Evolutionary conservation across 768 basidiomycete genomes (phyloP), one percentile per base, ranked within the genome.

Genomic region (Baorangia bicolor): DNA sequence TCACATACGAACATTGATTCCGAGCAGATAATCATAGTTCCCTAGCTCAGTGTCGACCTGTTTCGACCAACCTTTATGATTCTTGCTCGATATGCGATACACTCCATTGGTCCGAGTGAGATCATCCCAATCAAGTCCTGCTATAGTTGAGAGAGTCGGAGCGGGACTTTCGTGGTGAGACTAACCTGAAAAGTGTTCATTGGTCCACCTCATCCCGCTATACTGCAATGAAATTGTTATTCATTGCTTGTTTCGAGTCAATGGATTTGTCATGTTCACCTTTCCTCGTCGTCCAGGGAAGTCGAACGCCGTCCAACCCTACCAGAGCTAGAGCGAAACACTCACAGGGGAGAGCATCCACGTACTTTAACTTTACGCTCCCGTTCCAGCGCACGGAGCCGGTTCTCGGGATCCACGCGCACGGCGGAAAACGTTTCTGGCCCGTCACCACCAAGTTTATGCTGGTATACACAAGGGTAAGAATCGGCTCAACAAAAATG

Each of bases 301-400:
- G 58, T 90, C 84, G 68, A 90, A 98, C 0, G 78, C 83, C n/a
- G 92, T 92, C 90, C 91, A 92, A 1, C 81, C 88, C 91, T 92
- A 43, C 9, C 14, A 55, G 11, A 53, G 54, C 53, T 58, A 30
- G 48, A 53, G 38, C 14, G 13, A 47, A 20, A 49, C n/a, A 10
- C 41, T 38, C 14, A 25, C 10, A 14, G 14, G 13, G n/a, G 16
- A 46, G 13, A 27, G 37, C 27, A 33, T 25, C 25, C 47, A 49
- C 75, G 30, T 58, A 87, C 94, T 69, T 88, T 82, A 13, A 96
- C 88, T 55, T 87, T 76, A 69, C 80, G 77, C 48, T 76, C 73
- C 12, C 78, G 80, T 0, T 85, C 88, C 37, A 83, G 72, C 39
- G 77, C 77, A 60, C 81, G 83, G 23, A 84, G 72, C 1, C 94